Base-by-base conservation (phyloP, 148 eudicot genomes). In the Fagopyrum tataricum region DNA sequence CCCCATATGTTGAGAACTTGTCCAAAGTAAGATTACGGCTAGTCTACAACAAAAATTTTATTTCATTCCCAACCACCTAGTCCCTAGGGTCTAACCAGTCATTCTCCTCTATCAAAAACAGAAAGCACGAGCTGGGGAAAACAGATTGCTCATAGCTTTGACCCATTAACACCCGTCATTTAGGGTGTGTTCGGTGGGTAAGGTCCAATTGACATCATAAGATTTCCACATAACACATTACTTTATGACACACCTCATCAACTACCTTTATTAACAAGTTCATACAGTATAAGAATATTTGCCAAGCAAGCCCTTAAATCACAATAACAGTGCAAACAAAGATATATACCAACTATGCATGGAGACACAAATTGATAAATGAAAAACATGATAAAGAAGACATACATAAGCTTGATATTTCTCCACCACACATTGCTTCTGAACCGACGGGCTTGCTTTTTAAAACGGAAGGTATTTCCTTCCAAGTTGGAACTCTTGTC, bases 351-450 rank as follows among this genome's bases (percentile, higher is more conserved):
- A 61, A 26, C 13, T 43, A 64, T 64, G 44, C 44, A 37, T 64
- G 69, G 20, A 15, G 42, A 37, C 69, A 64, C 44, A 7, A 12
- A n/a, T 2, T 6, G 24, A 13, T 64, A 11, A 11, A 26, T 61
- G 41, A 61, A 64, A 64, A 43, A 64, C 14, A 37, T 64, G 42
- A 20, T 37, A 37, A 61, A 37, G 44, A 37, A 64, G 59, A 85
- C 91, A 51, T 88, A 95, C 98, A 84, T 95, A 76, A 95, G 97
- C 81, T 89, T 90, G 86, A 91, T 87, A 71, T 95, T 95, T 84
- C 90, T 88, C 98, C 98, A 95, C 98, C 98, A 95, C 17, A 87
- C 87, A 62, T 84, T 85, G 86, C 77, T 91, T 79, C 97, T 91
- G 78, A 88, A 90, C 59, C 93, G 93, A 17, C 98, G 96, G 74